Percentiles rank a stretch among this genome's conserved stretches.
These are phyloP conservation scores for Wickerhamomyces chaumierensis DNA, from an alignment of 805 yeast genomes.

Conservation along the genomic window DNA sequence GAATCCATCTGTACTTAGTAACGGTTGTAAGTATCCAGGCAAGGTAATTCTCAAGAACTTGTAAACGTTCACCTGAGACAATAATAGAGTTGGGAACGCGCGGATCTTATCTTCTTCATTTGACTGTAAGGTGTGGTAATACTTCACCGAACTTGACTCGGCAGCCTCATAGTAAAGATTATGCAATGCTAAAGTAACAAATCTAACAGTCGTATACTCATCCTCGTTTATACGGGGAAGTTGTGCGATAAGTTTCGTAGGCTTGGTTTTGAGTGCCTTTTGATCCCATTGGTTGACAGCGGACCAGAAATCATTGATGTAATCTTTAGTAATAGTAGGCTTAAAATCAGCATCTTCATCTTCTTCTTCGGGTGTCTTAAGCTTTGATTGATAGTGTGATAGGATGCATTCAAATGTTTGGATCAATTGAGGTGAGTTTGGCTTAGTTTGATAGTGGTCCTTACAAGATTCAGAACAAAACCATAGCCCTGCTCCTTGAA, in stretches of 20 bases:
- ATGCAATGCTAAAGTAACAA: constrained; percentile 30
- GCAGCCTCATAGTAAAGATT: constrained; percentile 15
- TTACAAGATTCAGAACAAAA: constrained; percentile 42
- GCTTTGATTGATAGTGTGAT: constrained; percentile 14
- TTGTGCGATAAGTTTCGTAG: constrained; percentile 23
- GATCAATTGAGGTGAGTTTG: constrained; percentile 22
- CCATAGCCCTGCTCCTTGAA: constrained; percentile 33
- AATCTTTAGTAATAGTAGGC: constrained; percentile 9
- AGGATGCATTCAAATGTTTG: constrained; percentile 22
- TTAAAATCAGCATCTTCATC: constrained; percentile 5
- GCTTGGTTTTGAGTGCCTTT: constrained; percentile 22
- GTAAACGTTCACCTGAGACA: constrained; percentile 35
- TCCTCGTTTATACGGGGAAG: constrained; percentile 38
- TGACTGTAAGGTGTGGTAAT: constrained; percentile 36
- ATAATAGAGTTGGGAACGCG: constrained; percentile 34
- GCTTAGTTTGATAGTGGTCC: constrained; percentile 26
- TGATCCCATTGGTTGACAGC: constrained; percentile 27
- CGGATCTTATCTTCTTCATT: constrained; percentile 36
- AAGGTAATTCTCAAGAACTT: constrained; percentile 32
- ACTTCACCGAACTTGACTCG: constrained; percentile 4
- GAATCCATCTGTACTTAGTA: constrained; percentile 27
- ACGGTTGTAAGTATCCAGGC: constrained; percentile 23
- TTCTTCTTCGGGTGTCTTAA: constrained; percentile 14
- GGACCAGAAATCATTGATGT: constrained; percentile 26
- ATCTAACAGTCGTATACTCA: constrained; percentile 41